Evolutionary conservation across 352 stramenopile genomes (phyloP).

Genomic region (Phytopythium kandeliae): DNA sequence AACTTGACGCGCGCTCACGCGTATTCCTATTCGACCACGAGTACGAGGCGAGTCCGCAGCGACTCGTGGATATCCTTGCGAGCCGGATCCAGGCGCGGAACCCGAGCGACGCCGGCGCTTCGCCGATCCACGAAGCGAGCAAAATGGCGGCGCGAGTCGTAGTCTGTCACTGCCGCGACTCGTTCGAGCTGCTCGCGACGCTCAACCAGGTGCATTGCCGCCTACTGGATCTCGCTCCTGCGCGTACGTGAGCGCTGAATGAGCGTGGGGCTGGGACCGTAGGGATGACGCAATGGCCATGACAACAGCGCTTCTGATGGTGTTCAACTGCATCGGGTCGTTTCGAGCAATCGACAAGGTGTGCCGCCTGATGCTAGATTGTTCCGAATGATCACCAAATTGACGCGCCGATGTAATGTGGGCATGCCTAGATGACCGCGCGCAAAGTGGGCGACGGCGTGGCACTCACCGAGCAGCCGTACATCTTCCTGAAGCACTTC

Average conservation of each 20-base stretch:
- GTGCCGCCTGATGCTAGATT: too few relatives aligned
- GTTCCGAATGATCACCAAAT: not conserved
- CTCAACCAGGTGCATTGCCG: constrained; percentile 69
- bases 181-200: constrained; percentile 70
- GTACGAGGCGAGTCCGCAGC: constrained; percentile 23
- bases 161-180: constrained; percentile 49
- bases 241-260: constrained; percentile 22
- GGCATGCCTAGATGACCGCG: constrained; percentile 51
- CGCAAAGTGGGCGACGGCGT: constrained; percentile 46
- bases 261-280: too few relatives aligned
- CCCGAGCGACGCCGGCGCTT: constrained; percentile 7
- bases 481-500: constrained; percentile 63
- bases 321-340: constrained; percentile 55
- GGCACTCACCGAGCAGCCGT: constrained; percentile 55
- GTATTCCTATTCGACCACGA: constrained; percentile 72
- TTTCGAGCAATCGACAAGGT: constrained; percentile 72
- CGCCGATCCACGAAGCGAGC: constrained; percentile 9
- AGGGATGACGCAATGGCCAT: too few relatives aligned
- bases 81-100: constrained; percentile 7
- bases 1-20: constrained; percentile 22
- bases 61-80: constrained; percentile 18
- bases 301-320: constrained; percentile 44
- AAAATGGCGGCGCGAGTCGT: constrained; percentile 30
- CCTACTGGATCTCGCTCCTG: constrained; percentile 35
- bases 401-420: not conserved